phyloP scores from a whole-genome alignment of 2,329 filamentous ascomycete genomes.

The Apiospora phragmitis region DNA sequence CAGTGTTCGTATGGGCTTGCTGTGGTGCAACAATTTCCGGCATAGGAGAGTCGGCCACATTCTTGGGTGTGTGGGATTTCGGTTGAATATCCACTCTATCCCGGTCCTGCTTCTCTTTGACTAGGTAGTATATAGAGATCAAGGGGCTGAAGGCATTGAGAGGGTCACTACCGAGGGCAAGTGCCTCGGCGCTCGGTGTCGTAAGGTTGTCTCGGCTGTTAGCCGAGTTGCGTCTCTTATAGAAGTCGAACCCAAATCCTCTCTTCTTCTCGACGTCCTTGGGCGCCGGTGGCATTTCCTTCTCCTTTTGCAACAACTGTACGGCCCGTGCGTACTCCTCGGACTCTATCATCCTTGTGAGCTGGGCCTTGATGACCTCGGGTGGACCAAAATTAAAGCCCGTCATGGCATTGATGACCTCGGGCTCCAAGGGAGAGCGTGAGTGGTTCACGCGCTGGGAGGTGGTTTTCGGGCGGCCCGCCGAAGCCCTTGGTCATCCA shows the following conservation, averaged over 20 bases:
- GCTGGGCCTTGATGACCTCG: slow-evolving; percentile 78
- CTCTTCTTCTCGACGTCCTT: slow-evolving; percentile 79
- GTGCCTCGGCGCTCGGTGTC: slow-evolving; percentile 80
- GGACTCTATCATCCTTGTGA: slow-evolving; percentile 85
- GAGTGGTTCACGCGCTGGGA: slow-evolving; percentile 83
- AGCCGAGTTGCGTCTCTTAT: slow-evolving; percentile 88
- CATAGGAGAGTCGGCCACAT: slow-evolving; percentile 49
- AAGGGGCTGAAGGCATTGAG: slow-evolving; percentile 92
- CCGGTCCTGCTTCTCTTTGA: slow-evolving; percentile 89
- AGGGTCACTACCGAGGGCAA: slow-evolving; percentile 81
- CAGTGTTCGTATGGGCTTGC: slow-evolving; percentile 84
- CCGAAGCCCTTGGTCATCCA: slow-evolving; percentile 96
- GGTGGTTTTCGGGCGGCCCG: slow-evolving; percentile 82
- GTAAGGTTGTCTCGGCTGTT: slow-evolving; percentile 85
- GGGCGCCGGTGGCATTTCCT: slow-evolving; percentile 55
- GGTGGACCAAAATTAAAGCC: slow-evolving; percentile 95
- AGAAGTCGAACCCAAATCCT: slow-evolving; percentile 91
- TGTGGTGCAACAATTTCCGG: slow-evolving; percentile 80
- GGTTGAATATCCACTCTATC: slow-evolving; percentile 52
- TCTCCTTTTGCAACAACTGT: slow-evolving; percentile 68
- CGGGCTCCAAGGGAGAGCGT: slow-evolving; percentile 78
- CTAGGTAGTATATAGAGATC: slow-evolving; percentile 92
- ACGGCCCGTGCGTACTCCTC: slow-evolving; percentile 90
- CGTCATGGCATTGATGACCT: slow-evolving; percentile 90
- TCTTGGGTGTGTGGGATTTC: slow-evolving; percentile 34